phyloP scores from a whole-genome alignment of 2,329 filamentous ascomycete genomes.

The Xylariaceae sp. region DNA sequence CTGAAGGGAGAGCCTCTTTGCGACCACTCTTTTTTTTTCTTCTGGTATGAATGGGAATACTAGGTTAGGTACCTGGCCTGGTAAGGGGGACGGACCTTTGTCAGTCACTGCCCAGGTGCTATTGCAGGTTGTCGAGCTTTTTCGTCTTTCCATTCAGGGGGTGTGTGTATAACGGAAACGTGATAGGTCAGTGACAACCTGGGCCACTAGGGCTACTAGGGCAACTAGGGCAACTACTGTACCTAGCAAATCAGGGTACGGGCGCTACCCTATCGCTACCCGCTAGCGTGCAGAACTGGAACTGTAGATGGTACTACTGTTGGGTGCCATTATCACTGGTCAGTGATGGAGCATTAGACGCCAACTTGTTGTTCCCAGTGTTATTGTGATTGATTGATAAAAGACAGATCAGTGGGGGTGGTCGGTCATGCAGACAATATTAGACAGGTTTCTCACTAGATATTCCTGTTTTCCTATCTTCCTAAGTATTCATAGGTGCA shows the following conservation, averaged over 20 bases:
- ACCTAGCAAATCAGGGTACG: slow-evolving; percentile 7
- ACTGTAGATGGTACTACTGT: no score
- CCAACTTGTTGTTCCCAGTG: no score
- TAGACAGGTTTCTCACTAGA: not conserved
- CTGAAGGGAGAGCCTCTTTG: slow-evolving; percentile 1
- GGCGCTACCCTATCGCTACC: slow-evolving; percentile 1
- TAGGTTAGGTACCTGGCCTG: not conserved
- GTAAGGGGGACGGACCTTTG: not conserved
- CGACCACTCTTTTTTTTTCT: not conserved
- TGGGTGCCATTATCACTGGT: no score
- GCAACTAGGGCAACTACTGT: no score
- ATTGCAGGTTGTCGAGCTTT: no score
- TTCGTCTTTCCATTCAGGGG: no score
- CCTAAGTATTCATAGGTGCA: no score
- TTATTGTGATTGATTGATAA: no score
- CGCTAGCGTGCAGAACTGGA: no score
- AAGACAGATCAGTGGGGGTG: not conserved
- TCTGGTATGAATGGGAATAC: not conserved
- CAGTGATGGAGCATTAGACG: no score
- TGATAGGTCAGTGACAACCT: slow-evolving; percentile 12
- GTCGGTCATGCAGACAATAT: slow-evolving; percentile 3
- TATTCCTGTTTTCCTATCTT: not conserved
- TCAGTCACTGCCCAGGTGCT: no score
- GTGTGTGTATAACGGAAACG: slow-evolving; percentile 13
- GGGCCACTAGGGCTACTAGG: no score